Evolutionary conservation across 2,329 filamentous ascomycete genomes (phyloP).

Genomic region (Penicillium sclerotigenum): DNA sequence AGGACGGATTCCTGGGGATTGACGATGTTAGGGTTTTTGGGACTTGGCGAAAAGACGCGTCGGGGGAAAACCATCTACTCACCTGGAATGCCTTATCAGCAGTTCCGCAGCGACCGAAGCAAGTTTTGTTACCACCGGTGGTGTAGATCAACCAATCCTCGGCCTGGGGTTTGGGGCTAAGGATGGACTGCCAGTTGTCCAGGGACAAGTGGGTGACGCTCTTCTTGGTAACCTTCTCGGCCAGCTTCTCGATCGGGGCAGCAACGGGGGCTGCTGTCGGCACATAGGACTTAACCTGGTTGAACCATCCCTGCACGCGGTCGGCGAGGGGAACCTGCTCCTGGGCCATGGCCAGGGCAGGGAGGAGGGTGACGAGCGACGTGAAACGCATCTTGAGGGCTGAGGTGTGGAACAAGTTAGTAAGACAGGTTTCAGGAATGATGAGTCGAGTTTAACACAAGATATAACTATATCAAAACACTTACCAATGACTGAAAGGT

Average conservation of each 20-base stretch:
- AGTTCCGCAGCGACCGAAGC: slow-evolving; percentile 57
- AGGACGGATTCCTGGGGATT: slow-evolving; percentile 49
- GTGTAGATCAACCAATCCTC: slow-evolving; percentile 60
- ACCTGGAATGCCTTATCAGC: slow-evolving; percentile 54
- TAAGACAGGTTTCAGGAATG: slow-evolving; percentile 6
- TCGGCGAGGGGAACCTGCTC: slow-evolving; percentile 55
- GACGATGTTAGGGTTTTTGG: not conserved
- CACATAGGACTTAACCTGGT: slow-evolving; percentile 54
- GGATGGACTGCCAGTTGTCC: slow-evolving; percentile 56
- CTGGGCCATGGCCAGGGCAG: slow-evolving; percentile 54
- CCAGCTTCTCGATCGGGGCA: slow-evolving; percentile 40
- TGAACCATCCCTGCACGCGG: slow-evolving; percentile 47
- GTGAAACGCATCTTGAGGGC: slow-evolving; percentile 52
- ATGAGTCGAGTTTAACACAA: not conserved
- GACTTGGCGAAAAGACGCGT: not conserved
- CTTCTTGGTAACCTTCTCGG: slow-evolving; percentile 49
- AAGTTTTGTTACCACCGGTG: slow-evolving; percentile 64
- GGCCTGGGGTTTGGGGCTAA: slow-evolving; percentile 43
- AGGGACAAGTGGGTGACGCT: slow-evolving; percentile 54
- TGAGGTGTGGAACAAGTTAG: slow-evolving; percentile 18
- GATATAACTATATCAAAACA: not conserved
- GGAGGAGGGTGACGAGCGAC: slow-evolving; percentile 48
- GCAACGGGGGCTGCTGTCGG: slow-evolving; percentile 46
- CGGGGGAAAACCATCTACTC: slow-evolving; percentile 18
- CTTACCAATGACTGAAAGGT: slow-evolving; percentile 3